Evolutionary conservation across 179 eudicot genomes (phyloP), one percentile per base, ranked within the genome.

Genomic region (Spergularia azorica): DNA sequence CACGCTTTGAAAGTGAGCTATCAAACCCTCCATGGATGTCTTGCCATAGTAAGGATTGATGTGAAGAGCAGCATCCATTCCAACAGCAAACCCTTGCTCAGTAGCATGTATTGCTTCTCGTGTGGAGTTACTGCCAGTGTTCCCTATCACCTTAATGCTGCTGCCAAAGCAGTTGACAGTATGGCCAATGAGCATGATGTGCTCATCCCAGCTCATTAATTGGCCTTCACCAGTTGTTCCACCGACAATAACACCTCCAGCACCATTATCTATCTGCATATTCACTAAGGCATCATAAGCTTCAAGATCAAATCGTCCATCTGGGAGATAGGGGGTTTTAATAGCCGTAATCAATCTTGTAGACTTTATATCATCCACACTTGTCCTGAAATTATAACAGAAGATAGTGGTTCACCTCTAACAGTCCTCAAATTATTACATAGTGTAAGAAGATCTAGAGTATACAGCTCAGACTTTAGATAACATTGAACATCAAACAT

Each of bases 31-130:
- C 63, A 88, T 74, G 21, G 98, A 93, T 38, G 98, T 93, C 78
- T 93, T 93, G 3, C 98, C 98, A 9, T 93, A 93, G 81, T 93
- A 93, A 39, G 98, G 98, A 74, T 93, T 93, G 76, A 93, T 92
- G 86, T 93, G 98, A 66, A 93, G 89, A 54, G 98, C 98, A n/a
- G 97, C 98, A 43, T 91, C 95, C 97, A 93, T 93, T 70, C 97
- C 97, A 8, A 93, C 97, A 9, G 91, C 94, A 78, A 93, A 93
- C 39, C 97, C 97, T 79, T 93, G 97, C 71, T 93, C 97, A 3
- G 94, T 87, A 5, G 97, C 97, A 69, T 93, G 97, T 74, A 93
- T 87, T 14, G 97, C 97, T 87, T 93, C 96, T 75, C 96, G 78
- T 15, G 97, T 91, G 52, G 96, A 93, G 90, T 93, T 93, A 72